These are phyloP conservation scores for Toxicodendron radicans DNA, from an alignment of 345 rosid species.

Conservation along the genomic window DNA sequence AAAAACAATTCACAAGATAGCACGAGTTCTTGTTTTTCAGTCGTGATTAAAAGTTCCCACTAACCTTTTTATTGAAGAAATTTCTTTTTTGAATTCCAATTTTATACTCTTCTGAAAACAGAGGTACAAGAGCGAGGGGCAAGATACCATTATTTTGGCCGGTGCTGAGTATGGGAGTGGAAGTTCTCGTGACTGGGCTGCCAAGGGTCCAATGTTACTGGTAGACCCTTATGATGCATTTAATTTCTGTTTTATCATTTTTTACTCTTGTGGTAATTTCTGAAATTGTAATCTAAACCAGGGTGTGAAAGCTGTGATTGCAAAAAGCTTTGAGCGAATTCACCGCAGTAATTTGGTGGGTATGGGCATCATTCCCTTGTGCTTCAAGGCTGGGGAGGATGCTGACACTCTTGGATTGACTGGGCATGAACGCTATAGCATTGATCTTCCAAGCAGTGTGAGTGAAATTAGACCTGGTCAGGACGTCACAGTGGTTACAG, in stretches of 20 bases:
- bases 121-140: conserved; percentile 79
- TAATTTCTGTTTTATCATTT: neutral
- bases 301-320: conserved; percentile 92
- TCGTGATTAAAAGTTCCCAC: neutral
- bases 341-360: conserved; percentile 91
- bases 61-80: neutral
- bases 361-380: conserved; percentile 81
- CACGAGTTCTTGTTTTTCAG: too few relatives aligned
- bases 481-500: conserved; percentile 66
- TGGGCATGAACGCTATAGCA: conserved; percentile 75
- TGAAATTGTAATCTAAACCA: conserved; percentile 27
- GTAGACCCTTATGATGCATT: conserved; percentile 31
- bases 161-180: conserved; percentile 97
- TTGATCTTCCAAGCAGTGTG: conserved; percentile 59
- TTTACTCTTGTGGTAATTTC: neutral
- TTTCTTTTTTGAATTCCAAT: too few relatives aligned
- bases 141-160: conserved; percentile 69
- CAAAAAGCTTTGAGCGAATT: conserved; percentile 89
- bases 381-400: conserved; percentile 85
- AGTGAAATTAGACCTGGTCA: conserved; percentile 83
- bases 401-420: conserved; percentile 76
- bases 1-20: too few relatives aligned
- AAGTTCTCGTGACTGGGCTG: conserved; percentile 99
- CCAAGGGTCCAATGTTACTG: conserved; percentile 94
- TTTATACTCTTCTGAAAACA: conserved; percentile 27